phyloP scores from a whole-genome alignment of 164 flowering plant species.

The Aristolochia fimbriata region DNA sequence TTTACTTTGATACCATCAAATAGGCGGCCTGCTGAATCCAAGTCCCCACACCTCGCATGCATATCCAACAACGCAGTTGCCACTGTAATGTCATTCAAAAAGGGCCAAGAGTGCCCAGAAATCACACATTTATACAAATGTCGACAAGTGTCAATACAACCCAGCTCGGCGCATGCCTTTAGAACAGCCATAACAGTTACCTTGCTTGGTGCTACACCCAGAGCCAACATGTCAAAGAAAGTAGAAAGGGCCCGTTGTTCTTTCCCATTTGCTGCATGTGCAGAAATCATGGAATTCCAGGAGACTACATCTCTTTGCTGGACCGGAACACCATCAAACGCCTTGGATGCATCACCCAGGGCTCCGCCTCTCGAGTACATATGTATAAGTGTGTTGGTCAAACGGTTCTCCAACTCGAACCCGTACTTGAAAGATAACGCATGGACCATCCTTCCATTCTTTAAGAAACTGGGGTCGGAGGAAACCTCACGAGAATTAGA shows the following conservation, averaged over 20 bases:
- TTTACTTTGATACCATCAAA: constrained; percentile 13
- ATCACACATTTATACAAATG: constrained; percentile 9
- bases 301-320: constrained; percentile 17
- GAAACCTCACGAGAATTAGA: constrained; percentile 5
- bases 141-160: constrained; percentile 9
- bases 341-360: constrained; percentile 7
- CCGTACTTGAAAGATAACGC: constrained; percentile 15
- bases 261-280: constrained; percentile 9
- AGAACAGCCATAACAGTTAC: constrained; percentile 14
- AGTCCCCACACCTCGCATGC: constrained; percentile 18
- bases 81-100: constrained; percentile 10
- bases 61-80: constrained; percentile 22
- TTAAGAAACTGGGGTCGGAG: constrained; percentile 7
- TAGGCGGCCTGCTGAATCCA: constrained; percentile 12
- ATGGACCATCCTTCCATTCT: constrained; percentile 8
- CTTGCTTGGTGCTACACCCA: constrained; percentile 11
- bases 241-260: constrained; percentile 13
- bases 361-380: constrained; percentile 13
- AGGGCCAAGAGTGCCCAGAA: constrained; percentile 3
- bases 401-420: constrained; percentile 10
- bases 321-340: constrained; percentile 9
- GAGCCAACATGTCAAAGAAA: constrained; percentile 11
- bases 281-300: constrained; percentile 22
- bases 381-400: constrained; percentile 17
- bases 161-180: constrained; percentile 17